Conservation (phyloP, 768 basidiomycete species). For the Trametes meyenii region DNA sequence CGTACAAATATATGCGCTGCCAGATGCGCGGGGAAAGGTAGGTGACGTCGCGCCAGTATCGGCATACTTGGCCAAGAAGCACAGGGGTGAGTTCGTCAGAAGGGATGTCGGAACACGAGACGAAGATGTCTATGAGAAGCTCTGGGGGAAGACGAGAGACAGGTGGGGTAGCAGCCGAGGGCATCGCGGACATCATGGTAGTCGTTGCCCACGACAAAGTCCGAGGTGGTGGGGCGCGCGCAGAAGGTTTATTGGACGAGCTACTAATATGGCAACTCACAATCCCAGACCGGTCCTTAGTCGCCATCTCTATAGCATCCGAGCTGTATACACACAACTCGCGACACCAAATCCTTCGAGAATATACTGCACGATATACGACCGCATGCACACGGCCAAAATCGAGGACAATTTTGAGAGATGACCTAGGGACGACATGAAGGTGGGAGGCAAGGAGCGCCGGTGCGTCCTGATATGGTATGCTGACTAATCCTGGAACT, state of each 20-base stretch:
- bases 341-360: background rate
- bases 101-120: slow-evolving; percentile 31
- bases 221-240: slow-evolving; percentile 17
- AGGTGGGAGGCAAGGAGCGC: background rate
- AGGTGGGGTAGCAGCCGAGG: slow-evolving; percentile 1
- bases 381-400: background rate
- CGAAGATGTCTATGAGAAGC: slow-evolving; percentile 51
- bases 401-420: background rate
- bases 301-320: background rate
- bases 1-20: slow-evolving; percentile 58
- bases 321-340: background rate
- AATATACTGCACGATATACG: background rate
- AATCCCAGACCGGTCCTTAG: slow-evolving; percentile 4
- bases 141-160: slow-evolving; percentile 23
- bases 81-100: slow-evolving; percentile 52
- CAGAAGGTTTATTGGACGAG: background rate
- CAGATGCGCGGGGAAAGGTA: slow-evolving; percentile 59
- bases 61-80: slow-evolving; percentile 55
- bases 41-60: slow-evolving; percentile 58
- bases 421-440: background rate
- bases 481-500: slow-evolving; percentile 48
- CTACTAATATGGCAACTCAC: slow-evolving; percentile 11
- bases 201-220: slow-evolving; percentile 18
- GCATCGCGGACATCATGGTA: slow-evolving; percentile 8
- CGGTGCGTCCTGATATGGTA: background rate